Conservation (phyloP, 352 stramenopile genomes). For the Chrysophaeum taylorii region DNA sequence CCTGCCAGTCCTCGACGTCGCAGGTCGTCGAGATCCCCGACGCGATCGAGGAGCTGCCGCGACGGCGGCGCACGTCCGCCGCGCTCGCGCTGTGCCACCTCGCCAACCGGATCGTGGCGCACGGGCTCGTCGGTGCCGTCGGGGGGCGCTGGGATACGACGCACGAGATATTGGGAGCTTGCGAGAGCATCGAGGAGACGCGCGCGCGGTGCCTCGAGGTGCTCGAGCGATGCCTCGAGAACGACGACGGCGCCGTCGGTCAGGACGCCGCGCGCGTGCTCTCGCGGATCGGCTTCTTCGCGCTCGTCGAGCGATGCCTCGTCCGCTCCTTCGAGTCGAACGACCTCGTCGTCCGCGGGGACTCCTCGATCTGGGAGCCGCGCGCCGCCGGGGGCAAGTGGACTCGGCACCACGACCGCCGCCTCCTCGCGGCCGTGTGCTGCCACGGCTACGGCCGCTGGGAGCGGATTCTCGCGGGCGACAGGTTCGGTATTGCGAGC, state of each 20-base stretch:
- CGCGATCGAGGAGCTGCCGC: too few species aligned
- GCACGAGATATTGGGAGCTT: not conserved
- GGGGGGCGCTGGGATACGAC: not conserved
- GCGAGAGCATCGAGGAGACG: not conserved
- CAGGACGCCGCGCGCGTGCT: not conserved
- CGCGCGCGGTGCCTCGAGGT: not conserved
- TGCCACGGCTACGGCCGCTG: not conserved
- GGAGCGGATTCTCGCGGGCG: not conserved
- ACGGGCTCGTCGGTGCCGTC: not conserved
- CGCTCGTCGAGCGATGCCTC: not conserved
- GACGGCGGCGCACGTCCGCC: too few species aligned
- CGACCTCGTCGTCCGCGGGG: not conserved
- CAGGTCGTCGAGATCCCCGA: too few species aligned
- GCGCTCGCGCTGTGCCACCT: not conserved
- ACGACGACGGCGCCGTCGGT: not conserved
- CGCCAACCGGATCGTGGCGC: not conserved
- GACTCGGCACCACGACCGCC: not conserved
- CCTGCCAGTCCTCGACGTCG: too few species aligned
- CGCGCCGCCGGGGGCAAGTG: not conserved
- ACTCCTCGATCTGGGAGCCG: not conserved
- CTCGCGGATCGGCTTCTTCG: not conserved
- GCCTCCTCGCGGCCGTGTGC: not conserved
- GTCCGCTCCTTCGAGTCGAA: not conserved
- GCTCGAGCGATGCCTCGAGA: not conserved
- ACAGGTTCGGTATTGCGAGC: not conserved